A percentile compares a stretch with the other conserved stretches of the same genome.
These are phyloP conservation scores for Podaxis carcinomalis DNA, from an alignment of 768 basidiomycete species.

Conservation along the genomic window DNA sequence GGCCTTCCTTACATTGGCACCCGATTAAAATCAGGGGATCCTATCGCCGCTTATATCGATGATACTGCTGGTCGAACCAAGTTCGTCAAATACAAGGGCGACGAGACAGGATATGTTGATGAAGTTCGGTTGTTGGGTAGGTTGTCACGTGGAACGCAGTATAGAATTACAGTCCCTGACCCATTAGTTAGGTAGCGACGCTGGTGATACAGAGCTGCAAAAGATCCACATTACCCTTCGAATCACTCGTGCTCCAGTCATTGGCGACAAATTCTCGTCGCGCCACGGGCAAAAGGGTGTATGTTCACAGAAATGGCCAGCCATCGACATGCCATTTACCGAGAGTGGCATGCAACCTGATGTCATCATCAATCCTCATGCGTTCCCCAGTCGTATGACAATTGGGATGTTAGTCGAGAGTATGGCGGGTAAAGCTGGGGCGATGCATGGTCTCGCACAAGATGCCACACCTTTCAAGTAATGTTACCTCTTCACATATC, in stretches of 20 bases:
- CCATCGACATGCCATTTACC: constrained; percentile 97
- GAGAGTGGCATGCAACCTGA: constrained; percentile 99
- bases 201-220: constrained; percentile 83
- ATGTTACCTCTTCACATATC: constrained; percentile 9
- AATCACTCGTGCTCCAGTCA: constrained; percentile 91
- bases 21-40: constrained; percentile 66
- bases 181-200: constrained; percentile 62
- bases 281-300: constrained; percentile 99
- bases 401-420: constrained; percentile 99
- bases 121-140: constrained; percentile 86
- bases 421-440: constrained; percentile 98
- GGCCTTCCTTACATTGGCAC: constrained; percentile 81
- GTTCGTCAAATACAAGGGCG: constrained; percentile 94
- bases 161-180: constrained; percentile 2
- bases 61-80: constrained; percentile 79
- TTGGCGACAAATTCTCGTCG: constrained; percentile 99
- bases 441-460: constrained; percentile 97
- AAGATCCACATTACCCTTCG: constrained; percentile 92
- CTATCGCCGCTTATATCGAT: constrained; percentile 83
- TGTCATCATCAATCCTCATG: constrained; percentile 99
- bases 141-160: constrained; percentile 14
- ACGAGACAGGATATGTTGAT: constrained; percentile 87
- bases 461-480: constrained; percentile 98
- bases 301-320: constrained; percentile 98
- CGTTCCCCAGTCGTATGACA: constrained; percentile 99